Evolutionary conservation across 1,139 yeast genomes (phyloP).

Genomic region (Geotrichum siamense): DNA sequence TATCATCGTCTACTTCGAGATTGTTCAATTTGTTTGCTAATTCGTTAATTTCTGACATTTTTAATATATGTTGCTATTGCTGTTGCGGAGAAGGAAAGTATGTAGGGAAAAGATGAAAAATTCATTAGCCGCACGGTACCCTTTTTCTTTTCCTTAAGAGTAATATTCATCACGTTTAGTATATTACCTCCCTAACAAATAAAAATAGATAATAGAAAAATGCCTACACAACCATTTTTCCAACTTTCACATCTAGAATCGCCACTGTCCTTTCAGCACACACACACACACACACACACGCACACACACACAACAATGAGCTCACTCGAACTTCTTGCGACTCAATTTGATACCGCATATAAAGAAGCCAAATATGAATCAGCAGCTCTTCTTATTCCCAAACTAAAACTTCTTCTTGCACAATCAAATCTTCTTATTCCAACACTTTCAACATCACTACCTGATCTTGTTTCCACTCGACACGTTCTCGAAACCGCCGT

Average conservation of each 20-base stretch:
- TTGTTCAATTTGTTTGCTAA: background rate
- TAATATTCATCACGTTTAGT: too few species aligned
- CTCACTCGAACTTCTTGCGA: slow-evolving; percentile 40
- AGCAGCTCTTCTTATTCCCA: slow-evolving; percentile 57
- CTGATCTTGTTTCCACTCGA: slow-evolving; percentile 72
- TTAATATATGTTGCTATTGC: too few species aligned
- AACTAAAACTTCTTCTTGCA: slow-evolving; percentile 71
- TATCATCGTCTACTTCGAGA: background rate
- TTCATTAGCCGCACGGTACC: too few species aligned
- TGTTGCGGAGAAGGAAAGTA: too few species aligned
- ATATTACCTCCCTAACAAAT: too few species aligned
- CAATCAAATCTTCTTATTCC: slow-evolving; percentile 75
- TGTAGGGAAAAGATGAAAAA: too few species aligned
- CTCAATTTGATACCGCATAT: slow-evolving; percentile 58
- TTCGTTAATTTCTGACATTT: background rate
- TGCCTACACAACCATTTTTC: too few species aligned
- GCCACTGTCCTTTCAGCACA: too few species aligned
- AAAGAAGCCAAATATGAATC: slow-evolving; percentile 52
- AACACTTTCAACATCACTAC: slow-evolving; percentile 32
- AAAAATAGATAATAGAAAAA: too few species aligned
- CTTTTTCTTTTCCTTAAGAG: too few species aligned
- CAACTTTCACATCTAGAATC: too few species aligned
- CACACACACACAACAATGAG: slow-evolving; percentile 12
- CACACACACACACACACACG: too few species aligned
- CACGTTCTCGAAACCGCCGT: slow-evolving; percentile 85